Percentiles rank a stretch among this genome's conserved stretches.
Conservation (phyloP, 2,329 filamentous ascomycete species). For the Hypoxylon sp. region DNA sequence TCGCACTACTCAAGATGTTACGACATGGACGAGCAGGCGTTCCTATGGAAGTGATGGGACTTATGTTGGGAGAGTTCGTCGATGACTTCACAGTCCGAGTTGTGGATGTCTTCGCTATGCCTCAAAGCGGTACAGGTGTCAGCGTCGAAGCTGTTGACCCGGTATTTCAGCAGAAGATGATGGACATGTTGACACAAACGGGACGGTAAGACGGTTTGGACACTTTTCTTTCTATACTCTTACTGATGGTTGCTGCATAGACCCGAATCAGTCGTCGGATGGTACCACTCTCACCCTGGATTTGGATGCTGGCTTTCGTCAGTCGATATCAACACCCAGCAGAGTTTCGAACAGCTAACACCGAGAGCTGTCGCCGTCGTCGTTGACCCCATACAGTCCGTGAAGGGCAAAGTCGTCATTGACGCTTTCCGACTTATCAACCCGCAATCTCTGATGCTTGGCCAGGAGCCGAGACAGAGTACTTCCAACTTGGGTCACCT, state of each 20-base stretch:
- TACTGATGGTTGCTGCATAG: conserved; percentile 60
- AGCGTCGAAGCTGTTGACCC: conserved; percentile 98
- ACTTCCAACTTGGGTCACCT: conserved; percentile 98
- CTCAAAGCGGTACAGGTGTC: conserved; percentile 96
- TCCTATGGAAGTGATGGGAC: conserved; percentile 99
- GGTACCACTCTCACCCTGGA: conserved; percentile 99
- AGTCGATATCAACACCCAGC: conserved; percentile 99
- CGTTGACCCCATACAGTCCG: conserved; percentile 97
- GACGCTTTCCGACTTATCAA: conserved; percentile 99
- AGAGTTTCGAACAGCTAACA: conserved; percentile 99
- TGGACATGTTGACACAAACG: conserved; percentile 99
- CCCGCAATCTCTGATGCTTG: conserved; percentile 96
- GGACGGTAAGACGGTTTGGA: conserved; percentile 75
- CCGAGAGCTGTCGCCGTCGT: conserved; percentile 97
- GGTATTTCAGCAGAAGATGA: conserved; percentile 99
- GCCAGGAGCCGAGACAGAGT: conserved; percentile 96
- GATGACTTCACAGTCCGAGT: conserved; percentile 99
- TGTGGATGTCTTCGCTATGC: conserved; percentile 99
- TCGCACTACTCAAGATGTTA: conserved; percentile 98
- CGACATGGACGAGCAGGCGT: conserved; percentile 97
- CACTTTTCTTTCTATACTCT: conserved; percentile 8
- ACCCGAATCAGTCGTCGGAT: conserved; percentile 96
- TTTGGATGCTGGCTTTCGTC: conserved; percentile 99
- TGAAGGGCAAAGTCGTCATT: conserved; percentile 99
- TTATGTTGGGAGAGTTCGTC: conserved; percentile 99